Evolutionary conservation across 2,329 filamentous ascomycete genomes (phyloP).

Genomic region (Colletotrichum melonis): DNA sequence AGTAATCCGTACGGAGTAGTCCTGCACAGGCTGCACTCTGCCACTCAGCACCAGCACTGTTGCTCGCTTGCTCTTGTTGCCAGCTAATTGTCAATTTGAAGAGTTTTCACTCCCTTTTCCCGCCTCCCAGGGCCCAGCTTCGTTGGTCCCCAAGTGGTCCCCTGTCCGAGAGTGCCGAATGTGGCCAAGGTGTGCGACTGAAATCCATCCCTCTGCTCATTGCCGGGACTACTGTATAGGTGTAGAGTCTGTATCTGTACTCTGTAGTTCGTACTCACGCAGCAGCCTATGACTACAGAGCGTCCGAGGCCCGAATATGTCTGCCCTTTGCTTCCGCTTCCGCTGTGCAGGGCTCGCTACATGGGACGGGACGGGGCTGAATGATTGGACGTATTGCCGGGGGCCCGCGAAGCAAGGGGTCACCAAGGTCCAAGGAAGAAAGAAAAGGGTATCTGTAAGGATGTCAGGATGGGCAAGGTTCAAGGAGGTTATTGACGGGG

Average conservation of each 20-base stretch:
- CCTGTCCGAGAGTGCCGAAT: slow-evolving; percentile 13
- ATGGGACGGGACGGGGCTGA: background rate
- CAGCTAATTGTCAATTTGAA: background rate
- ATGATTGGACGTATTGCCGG: background rate
- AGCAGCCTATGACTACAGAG: background rate
- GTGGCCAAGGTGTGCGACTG: background rate
- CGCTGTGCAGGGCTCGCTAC: slow-evolving; percentile 1
- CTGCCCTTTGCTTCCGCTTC: background rate
- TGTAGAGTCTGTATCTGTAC: background rate
- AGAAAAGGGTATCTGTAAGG: background rate
- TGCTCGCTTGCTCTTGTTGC: slow-evolving; percentile 5
- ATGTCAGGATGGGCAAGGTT: slow-evolving; percentile 4
- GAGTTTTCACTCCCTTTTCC: background rate
- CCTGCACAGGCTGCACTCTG: background rate
- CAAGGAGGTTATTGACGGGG: slow-evolving; percentile 12
- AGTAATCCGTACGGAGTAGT: background rate
- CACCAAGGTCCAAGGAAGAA: background rate
- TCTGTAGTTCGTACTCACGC: background rate
- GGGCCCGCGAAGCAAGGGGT: background rate
- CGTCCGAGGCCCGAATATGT: background rate
- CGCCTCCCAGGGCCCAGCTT: background rate
- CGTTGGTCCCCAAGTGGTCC: background rate
- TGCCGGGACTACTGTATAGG: slow-evolving; percentile 10
- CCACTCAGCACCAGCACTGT: background rate
- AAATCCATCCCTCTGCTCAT: background rate